Conservation (phyloP, 2,329 filamentous ascomycete genomes). For the Fusarium hainanense region DNA sequence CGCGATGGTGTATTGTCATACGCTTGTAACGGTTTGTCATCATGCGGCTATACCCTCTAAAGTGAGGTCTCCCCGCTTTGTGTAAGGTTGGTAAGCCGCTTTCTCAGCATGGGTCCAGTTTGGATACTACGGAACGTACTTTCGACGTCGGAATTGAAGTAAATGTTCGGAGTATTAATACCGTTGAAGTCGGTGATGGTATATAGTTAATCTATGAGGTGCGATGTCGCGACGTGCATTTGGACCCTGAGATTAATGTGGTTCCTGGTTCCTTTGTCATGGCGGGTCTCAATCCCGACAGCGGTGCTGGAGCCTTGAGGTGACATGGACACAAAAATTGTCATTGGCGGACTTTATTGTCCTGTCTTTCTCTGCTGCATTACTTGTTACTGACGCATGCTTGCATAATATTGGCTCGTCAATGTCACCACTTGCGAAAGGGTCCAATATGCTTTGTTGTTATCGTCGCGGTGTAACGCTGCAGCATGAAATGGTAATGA, state of each 20-base stretch:
- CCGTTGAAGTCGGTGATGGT: not conserved
- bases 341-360: not conserved
- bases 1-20: slow-evolving; percentile 7
- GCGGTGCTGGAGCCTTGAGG: not conserved
- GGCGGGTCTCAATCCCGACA: not conserved
- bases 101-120: slow-evolving; percentile 24
- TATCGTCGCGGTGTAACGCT: not conserved
- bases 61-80: slow-evolving; percentile 1
- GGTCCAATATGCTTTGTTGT: not conserved
- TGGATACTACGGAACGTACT: not conserved
- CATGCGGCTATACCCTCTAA: slow-evolving; percentile 15
- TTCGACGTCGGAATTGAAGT: not conserved
- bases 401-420: not conserved
- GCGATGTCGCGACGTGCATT: not conserved
- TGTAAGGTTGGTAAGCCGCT: slow-evolving; percentile 18
- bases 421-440: not conserved
- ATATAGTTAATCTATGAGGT: no score
- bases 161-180: not conserved
- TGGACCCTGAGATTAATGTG: not conserved
- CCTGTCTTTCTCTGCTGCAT: not conserved
- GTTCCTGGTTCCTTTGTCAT: not conserved
- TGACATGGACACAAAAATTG: not conserved
- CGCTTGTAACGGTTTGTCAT: slow-evolving; percentile 32
- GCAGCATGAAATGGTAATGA: not conserved
- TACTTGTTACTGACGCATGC: not conserved